phyloP scores from a whole-genome alignment of 177 flowering plant species.

The Tripterygium wilfordii region DNA sequence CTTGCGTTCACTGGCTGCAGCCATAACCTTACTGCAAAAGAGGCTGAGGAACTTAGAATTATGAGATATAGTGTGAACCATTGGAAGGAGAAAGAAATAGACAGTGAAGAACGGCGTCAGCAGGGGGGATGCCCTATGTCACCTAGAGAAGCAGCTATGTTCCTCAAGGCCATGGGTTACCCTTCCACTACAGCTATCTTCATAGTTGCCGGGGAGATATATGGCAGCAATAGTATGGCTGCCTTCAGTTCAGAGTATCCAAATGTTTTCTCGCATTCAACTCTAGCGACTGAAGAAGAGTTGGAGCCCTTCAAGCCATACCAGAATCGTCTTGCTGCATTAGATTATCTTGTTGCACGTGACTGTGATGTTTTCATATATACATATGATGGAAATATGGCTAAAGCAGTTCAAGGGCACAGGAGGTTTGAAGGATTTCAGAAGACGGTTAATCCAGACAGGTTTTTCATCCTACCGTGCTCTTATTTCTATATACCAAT shows the following conservation, averaged over 20 bases:
- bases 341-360: slow-evolving; percentile 45
- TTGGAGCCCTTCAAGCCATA: slow-evolving; percentile 21
- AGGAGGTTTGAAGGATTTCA: slow-evolving; percentile 37
- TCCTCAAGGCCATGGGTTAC: slow-evolving; percentile 51
- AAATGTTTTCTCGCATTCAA: slow-evolving; percentile 29
- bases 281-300: slow-evolving; percentile 43
- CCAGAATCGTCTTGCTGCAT: slow-evolving; percentile 51
- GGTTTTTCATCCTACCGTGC: no score
- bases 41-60: slow-evolving; percentile 28
- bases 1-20: slow-evolving; percentile 61
- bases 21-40: slow-evolving; percentile 35
- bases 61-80: slow-evolving; percentile 33
- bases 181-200: slow-evolving; percentile 44
- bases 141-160: slow-evolving; percentile 41
- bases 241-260: slow-evolving; percentile 29
- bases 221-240: slow-evolving; percentile 25
- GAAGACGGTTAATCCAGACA: slow-evolving; percentile 35
- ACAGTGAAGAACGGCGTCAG: slow-evolving; percentile 21
- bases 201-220: slow-evolving; percentile 50
- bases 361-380: slow-evolving; percentile 54
- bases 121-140: slow-evolving; percentile 49
- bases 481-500: no score
- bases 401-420: slow-evolving; percentile 52
- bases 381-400: slow-evolving; percentile 61
- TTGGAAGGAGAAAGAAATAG: slow-evolving; percentile 49